Evolutionary conservation across 306 rosid genomes (phyloP).

Genomic region (Psophocarpus tetragonolobus): DNA sequence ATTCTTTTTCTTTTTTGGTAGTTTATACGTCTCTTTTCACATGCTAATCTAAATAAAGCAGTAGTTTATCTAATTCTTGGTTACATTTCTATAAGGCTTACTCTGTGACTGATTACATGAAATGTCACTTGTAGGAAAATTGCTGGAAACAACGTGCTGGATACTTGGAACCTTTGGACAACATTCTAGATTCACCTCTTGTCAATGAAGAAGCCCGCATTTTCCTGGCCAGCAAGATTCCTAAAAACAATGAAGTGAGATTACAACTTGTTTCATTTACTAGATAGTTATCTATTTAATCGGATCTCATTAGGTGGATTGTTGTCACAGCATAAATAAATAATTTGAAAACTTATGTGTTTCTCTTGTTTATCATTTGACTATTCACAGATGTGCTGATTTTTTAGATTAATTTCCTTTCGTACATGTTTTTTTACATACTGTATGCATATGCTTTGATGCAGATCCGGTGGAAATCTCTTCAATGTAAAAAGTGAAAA

Average conservation of each 20-base stretch:
- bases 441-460: constrained; percentile 22
- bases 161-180: constrained; percentile 72
- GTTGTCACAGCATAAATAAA: neutral
- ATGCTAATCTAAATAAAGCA: constrained; percentile 16
- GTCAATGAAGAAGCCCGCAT: constrained; percentile 52
- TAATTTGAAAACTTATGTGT: neutral
- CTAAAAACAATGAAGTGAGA: constrained; percentile 33
- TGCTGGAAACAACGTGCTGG: constrained; percentile 72
- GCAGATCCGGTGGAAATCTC: constrained; percentile 50
- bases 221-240: constrained; percentile 3
- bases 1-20: neutral
- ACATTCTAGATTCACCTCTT: constrained; percentile 60
- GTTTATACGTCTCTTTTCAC: constrained; percentile 14
- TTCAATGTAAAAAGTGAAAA: constrained; percentile 48
- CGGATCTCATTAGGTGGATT: neutral
- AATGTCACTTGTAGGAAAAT: constrained; percentile 61
- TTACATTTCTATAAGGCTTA: neutral
- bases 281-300: neutral
- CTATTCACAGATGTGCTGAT: neutral
- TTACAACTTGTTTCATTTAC: constrained; percentile 21
- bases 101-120: constrained; percentile 14
- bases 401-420: constrained; percentile 24
- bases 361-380: neutral
- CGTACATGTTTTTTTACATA: neutral
- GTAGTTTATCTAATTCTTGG: neutral